Conservation (phyloP, 352 stramenopile species). For the Pythium grandisporangium region DNA sequence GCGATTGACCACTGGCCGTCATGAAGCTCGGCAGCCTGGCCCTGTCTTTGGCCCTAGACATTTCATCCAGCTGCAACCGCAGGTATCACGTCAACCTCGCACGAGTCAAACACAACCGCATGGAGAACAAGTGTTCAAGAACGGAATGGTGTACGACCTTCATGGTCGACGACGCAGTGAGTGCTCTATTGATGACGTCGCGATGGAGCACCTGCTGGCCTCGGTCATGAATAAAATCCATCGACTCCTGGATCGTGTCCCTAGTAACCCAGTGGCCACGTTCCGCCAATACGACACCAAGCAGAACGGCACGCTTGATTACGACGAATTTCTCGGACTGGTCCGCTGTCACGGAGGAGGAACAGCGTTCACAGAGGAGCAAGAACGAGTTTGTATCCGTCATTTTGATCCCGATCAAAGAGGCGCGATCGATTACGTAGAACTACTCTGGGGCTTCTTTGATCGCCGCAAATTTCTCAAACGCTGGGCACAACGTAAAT, state of each 20-base stretch:
- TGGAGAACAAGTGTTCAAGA: constrained; percentile 1
- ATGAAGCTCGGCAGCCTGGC: constrained; percentile 19
- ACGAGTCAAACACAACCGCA: no score
- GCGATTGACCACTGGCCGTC: constrained; percentile 18
- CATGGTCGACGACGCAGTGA: constrained; percentile 36
- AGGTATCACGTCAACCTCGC: no score
- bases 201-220: constrained; percentile 20
- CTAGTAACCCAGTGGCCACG: constrained; percentile 12
- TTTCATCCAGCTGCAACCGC: constrained; percentile 33
- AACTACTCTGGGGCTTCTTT: constrained; percentile 62
- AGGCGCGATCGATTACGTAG: constrained; percentile 40
- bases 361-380: constrained; percentile 24
- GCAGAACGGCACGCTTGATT: constrained; percentile 32
- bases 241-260: constrained; percentile 14
- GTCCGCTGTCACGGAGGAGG: constrained; percentile 19
- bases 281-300: constrained; percentile 46
- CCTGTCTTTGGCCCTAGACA: constrained; percentile 28
- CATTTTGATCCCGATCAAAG: constrained; percentile 40
- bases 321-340: constrained; percentile 28
- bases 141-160: constrained; percentile 55
- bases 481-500: constrained; percentile 33
- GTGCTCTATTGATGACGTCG: constrained; percentile 16
- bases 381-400: constrained; percentile 28
- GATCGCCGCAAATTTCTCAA: constrained; percentile 50
- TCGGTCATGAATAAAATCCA: constrained; percentile 49